These are phyloP conservation scores for Didymella sp. DNA, from an alignment of 2,329 filamentous ascomycete species.

Conservation along the genomic window DNA sequence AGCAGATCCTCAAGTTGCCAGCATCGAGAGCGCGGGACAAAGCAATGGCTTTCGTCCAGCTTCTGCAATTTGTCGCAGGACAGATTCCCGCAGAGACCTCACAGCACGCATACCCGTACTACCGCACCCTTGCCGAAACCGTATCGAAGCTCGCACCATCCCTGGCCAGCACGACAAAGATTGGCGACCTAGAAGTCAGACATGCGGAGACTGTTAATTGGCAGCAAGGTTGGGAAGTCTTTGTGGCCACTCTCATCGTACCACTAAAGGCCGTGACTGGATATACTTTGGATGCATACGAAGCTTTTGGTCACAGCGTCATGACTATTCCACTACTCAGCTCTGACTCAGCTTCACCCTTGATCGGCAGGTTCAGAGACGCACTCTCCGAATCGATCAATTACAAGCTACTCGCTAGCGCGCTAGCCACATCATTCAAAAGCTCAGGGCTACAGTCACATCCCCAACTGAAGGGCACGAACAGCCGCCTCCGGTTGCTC, in stretches of 20 bases:
- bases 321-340: constrained; percentile 51
- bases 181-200: background rate
- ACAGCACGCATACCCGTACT: constrained; percentile 41
- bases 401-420: constrained; percentile 55
- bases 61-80: constrained; percentile 41
- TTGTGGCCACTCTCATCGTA: constrained; percentile 35
- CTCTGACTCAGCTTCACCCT: constrained; percentile 31
- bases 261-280: constrained; percentile 45
- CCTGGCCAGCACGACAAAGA: constrained; percentile 3
- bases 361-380: constrained; percentile 38
- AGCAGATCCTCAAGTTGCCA: constrained; percentile 27
- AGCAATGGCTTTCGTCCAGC: constrained; percentile 23
- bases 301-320: constrained; percentile 52
- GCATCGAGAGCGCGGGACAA: constrained; percentile 20
- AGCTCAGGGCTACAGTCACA: constrained; percentile 35
- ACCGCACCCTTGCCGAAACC: constrained; percentile 40
- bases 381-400: constrained; percentile 58
- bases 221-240: constrained; percentile 17
- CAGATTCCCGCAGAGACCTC: constrained; percentile 47
- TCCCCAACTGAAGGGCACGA: constrained; percentile 42
- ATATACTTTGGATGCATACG: constrained; percentile 48
- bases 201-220: background rate
- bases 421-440: constrained; percentile 42
- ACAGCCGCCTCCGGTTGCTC: constrained; percentile 63
- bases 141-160: constrained; percentile 24